Conservation (phyloP, 805 yeast species). For the Pichia thaimueangensis region DNA sequence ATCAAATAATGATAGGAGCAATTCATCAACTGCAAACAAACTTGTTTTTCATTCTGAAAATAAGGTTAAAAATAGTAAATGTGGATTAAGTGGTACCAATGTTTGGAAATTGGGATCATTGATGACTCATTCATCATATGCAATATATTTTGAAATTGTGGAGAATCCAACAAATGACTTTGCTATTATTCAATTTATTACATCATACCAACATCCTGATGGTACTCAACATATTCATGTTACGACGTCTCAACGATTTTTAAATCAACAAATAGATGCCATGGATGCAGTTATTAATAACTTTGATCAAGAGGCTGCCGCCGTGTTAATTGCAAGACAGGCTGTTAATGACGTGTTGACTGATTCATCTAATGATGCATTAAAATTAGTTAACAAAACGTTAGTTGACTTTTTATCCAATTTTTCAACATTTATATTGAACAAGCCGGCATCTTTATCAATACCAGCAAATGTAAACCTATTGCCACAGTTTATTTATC, state of each 20-base stretch:
- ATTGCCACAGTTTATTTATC: constrained; percentile 63
- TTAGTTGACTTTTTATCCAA: constrained; percentile 41
- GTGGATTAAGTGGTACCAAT: constrained; percentile 48
- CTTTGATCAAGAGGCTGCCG: constrained; percentile 67
- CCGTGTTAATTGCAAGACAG: constrained; percentile 52
- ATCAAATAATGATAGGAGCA: background rate
- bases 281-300: constrained; percentile 33
- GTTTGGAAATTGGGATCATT: constrained; percentile 56
- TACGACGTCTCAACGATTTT: constrained; percentile 46
- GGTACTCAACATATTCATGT: constrained; percentile 55
- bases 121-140: constrained; percentile 53
- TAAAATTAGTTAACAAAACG: constrained; percentile 45
- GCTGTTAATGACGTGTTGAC: constrained; percentile 39
- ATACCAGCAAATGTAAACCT: constrained; percentile 44
- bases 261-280: constrained; percentile 33
- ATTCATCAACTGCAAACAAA: no score
- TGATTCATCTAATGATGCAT: constrained; percentile 31
- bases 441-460: constrained; percentile 42
- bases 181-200: constrained; percentile 44
- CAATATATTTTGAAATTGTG: constrained; percentile 47
- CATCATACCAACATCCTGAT: constrained; percentile 56
- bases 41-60: background rate
- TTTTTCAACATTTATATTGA: constrained; percentile 43
- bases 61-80: constrained; percentile 20
- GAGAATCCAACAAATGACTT: constrained; percentile 13